phyloP scores from a whole-genome alignment of 2,329 filamentous ascomycete species.

The Ophiostoma triangulosporum region DNA sequence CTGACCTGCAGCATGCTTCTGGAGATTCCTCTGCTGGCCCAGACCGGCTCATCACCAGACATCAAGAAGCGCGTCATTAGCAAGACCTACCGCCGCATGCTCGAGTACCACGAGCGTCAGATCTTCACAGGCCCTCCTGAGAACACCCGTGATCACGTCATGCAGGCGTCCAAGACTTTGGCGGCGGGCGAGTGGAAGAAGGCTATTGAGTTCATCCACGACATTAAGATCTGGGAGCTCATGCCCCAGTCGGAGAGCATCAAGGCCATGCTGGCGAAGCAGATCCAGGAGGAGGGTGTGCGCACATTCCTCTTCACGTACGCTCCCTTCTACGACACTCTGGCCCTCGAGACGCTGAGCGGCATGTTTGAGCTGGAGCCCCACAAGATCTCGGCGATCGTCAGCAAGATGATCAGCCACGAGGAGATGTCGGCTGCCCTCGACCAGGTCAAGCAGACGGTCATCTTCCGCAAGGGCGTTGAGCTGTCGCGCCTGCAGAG shows the following conservation, averaged over 20 bases:
- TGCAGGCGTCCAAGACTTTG: slow-evolving; percentile 95
- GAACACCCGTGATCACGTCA: slow-evolving; percentile 97
- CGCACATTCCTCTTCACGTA: slow-evolving; percentile 99
- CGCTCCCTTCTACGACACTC: slow-evolving; percentile 96
- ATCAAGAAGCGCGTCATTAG: slow-evolving; percentile 96
- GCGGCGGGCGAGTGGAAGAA: slow-evolving; percentile 98
- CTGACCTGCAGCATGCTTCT: slow-evolving; percentile 98
- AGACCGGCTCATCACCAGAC: slow-evolving; percentile 91
- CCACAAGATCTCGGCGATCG: slow-evolving; percentile 83
- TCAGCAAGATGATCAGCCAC: slow-evolving; percentile 99
- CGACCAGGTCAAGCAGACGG: slow-evolving; percentile 91
- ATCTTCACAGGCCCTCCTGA: slow-evolving; percentile 97
- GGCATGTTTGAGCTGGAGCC: slow-evolving; percentile 90
- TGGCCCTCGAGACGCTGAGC: slow-evolving; percentile 72
- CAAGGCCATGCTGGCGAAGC: slow-evolving; percentile 92
- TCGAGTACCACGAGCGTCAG: slow-evolving; percentile 98
- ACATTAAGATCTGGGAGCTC: slow-evolving; percentile 99
- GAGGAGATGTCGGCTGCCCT: slow-evolving; percentile 93
- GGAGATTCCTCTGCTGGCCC: slow-evolving; percentile 91
- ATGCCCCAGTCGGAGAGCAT: slow-evolving; percentile 88
- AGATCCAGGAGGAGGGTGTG: slow-evolving; percentile 97
- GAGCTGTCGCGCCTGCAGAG: slow-evolving; percentile 94
- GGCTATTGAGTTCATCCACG: slow-evolving; percentile 82
- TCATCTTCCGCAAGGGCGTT: slow-evolving; percentile 99
- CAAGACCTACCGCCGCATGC: slow-evolving; percentile 98